Conservation (phyloP, 257 asterid species). For the Thymus quinquecostatus region DNA sequence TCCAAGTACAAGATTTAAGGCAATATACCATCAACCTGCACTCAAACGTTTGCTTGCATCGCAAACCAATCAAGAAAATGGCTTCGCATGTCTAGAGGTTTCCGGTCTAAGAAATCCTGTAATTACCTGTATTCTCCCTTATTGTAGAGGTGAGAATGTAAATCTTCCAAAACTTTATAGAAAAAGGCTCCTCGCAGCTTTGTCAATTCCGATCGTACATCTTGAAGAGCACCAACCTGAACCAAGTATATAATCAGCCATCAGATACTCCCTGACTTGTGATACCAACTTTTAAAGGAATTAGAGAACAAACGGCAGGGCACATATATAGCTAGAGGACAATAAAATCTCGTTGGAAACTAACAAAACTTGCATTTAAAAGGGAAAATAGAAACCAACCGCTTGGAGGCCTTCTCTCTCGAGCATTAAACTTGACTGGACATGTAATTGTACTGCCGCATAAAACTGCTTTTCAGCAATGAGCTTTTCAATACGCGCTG, state of each 20-base stretch:
- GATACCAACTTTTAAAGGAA: constrained; percentile 27
- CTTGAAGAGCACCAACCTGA: constrained; percentile 99
- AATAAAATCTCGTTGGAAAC: neutral
- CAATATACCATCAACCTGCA: constrained; percentile 25
- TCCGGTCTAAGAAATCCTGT: constrained; percentile 24
- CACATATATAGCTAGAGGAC: no score
- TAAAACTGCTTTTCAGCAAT: constrained; percentile 90
- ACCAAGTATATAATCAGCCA: constrained; percentile 42
- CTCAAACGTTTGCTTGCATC: constrained; percentile 13
- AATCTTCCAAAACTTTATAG: constrained; percentile 93
- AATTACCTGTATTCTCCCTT: constrained; percentile 90
- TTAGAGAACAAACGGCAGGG: constrained; percentile 16
- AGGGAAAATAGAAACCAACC: constrained; percentile 43
- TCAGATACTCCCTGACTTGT: constrained; percentile 27
- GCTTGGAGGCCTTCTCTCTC: constrained; percentile 98
- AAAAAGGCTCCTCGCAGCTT: constrained; percentile 91
- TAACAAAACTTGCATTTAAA: constrained; percentile 16
- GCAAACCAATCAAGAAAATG: neutral
- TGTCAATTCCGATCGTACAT: constrained; percentile 93
- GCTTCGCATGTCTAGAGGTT: constrained; percentile 28
- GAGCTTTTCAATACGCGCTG: constrained; percentile 94
- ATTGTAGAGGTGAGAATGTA: constrained; percentile 95
- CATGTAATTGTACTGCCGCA: constrained; percentile 95
- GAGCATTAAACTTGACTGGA: constrained; percentile 90
- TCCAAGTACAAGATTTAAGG: constrained; percentile 9